Percentiles rank a stretch among this genome's conserved stretches.
Evolutionary conservation across 2,329 filamentous ascomycete genomes (phyloP).

Genomic region (Aspergillus flavus): DNA sequence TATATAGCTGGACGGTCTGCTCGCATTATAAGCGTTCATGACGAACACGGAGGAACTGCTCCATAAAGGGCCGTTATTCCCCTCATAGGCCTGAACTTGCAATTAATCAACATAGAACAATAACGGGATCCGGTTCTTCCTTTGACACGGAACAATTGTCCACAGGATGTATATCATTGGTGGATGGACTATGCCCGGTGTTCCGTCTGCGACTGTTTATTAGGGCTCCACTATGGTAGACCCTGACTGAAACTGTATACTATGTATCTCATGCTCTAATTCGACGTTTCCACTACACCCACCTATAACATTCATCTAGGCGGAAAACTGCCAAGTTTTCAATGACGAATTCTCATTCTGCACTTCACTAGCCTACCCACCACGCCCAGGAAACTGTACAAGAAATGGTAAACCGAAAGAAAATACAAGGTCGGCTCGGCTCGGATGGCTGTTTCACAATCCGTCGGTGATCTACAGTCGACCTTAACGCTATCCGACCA

Average conservation of each 20-base stretch:
- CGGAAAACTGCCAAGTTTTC: neutral
- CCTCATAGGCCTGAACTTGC: neutral
- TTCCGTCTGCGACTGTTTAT: neutral
- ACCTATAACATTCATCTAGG: neutral
- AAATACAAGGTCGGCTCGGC: neutral
- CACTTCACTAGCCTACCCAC: neutral
- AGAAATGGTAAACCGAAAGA: no score
- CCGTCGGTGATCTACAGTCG: neutral
- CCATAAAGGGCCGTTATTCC: neutral
- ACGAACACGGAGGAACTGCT: neutral
- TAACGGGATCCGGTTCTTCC: neutral
- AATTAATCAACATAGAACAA: conserved; percentile 11
- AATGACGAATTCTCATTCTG: neutral
- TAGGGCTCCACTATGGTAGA: neutral
- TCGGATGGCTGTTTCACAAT: neutral
- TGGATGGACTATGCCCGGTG: conserved; percentile 16
- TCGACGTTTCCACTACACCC: neutral
- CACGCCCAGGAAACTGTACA: neutral
- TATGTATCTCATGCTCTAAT: no score
- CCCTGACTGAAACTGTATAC: neutral
- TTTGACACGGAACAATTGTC: neutral
- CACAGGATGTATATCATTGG: conserved; percentile 17
- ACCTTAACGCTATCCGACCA: neutral
- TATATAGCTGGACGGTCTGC: neutral
- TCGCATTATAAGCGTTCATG: neutral